Conservation (phyloP, 192 early-diverging fungal genomes). For the Backusella australiensis region DNA sequence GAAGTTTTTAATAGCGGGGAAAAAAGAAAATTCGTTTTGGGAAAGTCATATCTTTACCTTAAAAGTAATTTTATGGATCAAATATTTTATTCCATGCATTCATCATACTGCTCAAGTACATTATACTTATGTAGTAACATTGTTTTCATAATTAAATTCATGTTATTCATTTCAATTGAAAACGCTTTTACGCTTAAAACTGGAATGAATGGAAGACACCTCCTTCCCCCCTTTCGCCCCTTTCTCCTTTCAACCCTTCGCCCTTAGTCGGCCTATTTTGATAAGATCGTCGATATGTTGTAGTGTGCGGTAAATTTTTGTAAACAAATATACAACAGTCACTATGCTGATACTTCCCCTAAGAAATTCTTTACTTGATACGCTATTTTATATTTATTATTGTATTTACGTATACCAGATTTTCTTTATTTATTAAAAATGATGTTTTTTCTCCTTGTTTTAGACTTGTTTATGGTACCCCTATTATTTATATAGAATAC, state of each 20-base stretch:
- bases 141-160: background rate
- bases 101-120: background rate
- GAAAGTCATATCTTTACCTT: background rate
- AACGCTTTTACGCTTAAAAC: background rate
- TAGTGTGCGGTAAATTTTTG: background rate
- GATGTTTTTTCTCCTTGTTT: background rate
- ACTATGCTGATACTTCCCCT: background rate
- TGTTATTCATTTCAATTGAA: background rate
- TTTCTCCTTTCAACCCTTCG: background rate
- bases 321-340: background rate
- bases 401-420: background rate
- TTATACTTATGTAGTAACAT: background rate
- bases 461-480: background rate
- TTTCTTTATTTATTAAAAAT: background rate
- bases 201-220: background rate
- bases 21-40: background rate
- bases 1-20: background rate
- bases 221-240: background rate
- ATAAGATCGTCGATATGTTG: background rate
- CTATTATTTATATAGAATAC: background rate
- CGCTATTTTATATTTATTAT: background rate
- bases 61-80: background rate
- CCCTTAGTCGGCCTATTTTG: background rate
- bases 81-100: background rate
- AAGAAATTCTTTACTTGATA: background rate